Percentiles rank a stretch among this genome's conserved stretches.
Evolutionary conservation across 2,329 filamentous ascomycete species (phyloP).

Genomic region (Aspergillus hiratsukae): DNA sequence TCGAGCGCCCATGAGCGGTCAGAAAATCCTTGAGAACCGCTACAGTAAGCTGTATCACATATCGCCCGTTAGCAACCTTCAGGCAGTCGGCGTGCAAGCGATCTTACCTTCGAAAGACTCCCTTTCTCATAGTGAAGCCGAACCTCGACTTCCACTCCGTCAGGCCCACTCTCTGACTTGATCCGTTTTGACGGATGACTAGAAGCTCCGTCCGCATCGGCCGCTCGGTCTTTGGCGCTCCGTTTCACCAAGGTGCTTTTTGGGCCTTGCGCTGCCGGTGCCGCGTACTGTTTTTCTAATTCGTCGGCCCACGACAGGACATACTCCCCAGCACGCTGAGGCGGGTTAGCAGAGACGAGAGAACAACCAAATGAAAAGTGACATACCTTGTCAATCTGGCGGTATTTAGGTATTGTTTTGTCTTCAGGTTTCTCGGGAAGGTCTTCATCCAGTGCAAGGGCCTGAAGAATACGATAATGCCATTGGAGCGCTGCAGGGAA

Average conservation of each 20-base stretch:
- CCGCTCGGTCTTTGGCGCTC: constrained; percentile 23
- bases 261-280: constrained; percentile 39
- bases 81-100: background rate
- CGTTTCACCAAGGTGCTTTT: constrained; percentile 49
- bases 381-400: constrained; percentile 72
- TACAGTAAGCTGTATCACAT: constrained; percentile 39
- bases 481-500: constrained; percentile 67
- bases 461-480: constrained; percentile 94
- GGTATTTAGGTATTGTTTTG: constrained; percentile 76
- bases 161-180: constrained; percentile 35
- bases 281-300: constrained; percentile 56
- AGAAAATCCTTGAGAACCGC: constrained; percentile 46
- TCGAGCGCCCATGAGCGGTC: constrained; percentile 37
- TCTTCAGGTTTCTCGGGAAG: constrained; percentile 70
- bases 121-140: constrained; percentile 40
- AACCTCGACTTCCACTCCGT: constrained; percentile 35
- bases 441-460: constrained; percentile 86
- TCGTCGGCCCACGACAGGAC: constrained; percentile 71
- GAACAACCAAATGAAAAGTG: background rate
- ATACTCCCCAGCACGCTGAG: constrained; percentile 66
- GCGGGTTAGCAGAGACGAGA: background rate
- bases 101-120: constrained; percentile 37
- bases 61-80: background rate
- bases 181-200: constrained; percentile 41
- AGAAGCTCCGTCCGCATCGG: constrained; percentile 20